Conservation (phyloP, 148 eudicot genomes). For the Pouteria glomerata region DNA sequence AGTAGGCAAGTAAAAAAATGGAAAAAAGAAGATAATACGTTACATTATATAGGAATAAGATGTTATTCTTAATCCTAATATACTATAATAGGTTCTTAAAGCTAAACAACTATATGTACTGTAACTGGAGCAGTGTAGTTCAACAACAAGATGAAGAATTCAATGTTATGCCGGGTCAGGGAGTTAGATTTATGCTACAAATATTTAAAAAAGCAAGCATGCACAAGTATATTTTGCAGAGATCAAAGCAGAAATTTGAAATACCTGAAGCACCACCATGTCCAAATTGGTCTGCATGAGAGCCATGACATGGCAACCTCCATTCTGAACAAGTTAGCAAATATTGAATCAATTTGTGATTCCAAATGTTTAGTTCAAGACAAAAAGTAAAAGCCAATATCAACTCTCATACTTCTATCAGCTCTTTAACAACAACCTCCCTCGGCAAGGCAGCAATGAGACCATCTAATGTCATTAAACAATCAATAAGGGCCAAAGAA, state of each 20-base stretch:
- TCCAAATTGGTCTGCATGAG: constrained; percentile 65
- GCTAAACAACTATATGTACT: background rate
- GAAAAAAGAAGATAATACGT: background rate
- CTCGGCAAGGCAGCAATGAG: constrained; percentile 48
- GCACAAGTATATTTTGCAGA: background rate
- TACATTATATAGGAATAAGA: background rate
- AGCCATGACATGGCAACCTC: constrained; percentile 57
- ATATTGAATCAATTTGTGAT: constrained; percentile 5
- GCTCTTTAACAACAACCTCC: constrained; percentile 73
- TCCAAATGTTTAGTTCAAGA: constrained; percentile 6
- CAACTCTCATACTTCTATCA: constrained; percentile 60
- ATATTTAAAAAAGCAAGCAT: background rate
- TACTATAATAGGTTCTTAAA: background rate
- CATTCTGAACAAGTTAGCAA: constrained; percentile 47
- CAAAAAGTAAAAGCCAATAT: constrained; percentile 10
- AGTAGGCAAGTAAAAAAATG: background rate
- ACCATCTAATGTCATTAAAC: constrained; percentile 67
- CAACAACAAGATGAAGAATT: background rate
- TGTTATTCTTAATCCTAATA: background rate
- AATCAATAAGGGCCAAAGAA: constrained; percentile 71
- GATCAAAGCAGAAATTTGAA: constrained; percentile 13
- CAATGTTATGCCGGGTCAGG: background rate
- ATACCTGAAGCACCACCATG: constrained; percentile 70
- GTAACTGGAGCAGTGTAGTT: too few relatives aligned
- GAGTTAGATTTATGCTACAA: background rate